Conservation (phyloP, 2,329 filamentous ascomycete species). For the Cytospora piceicola region DNA sequence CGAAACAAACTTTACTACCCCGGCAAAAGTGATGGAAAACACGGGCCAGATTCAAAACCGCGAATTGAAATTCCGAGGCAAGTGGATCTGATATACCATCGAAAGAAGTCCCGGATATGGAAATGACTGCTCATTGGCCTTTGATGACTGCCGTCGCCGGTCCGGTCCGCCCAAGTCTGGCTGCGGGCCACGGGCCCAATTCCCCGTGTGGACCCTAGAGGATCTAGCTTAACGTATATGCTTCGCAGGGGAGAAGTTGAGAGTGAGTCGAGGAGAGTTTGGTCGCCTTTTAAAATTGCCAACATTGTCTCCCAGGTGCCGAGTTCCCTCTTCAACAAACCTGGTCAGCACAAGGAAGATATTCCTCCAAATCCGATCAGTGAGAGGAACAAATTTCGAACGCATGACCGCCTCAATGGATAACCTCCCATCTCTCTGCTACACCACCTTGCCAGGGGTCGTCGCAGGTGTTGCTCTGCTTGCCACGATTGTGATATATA, state of each 20-base stretch:
- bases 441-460: neutral
- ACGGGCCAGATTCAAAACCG: neutral
- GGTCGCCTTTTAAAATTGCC: neutral
- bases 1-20: too few species aligned
- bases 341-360: neutral
- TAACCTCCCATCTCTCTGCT: neutral
- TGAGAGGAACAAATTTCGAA: neutral
- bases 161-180: neutral
- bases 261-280: neutral
- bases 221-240: neutral
- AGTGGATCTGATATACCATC: neutral
- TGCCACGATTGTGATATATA: conserved; percentile 17
- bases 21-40: too few species aligned
- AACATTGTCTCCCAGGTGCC: neutral
- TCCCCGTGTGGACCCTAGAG: neutral
- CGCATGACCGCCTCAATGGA: neutral
- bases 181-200: neutral
- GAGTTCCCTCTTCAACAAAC: neutral
- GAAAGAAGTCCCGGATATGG: neutral
- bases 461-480: conserved; percentile 1
- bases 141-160: neutral
- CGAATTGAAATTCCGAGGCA: neutral
- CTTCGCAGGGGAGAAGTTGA: neutral
- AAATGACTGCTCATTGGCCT: neutral
- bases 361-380: neutral